Base-by-base conservation (phyloP, 2,329 filamentous ascomycete genomes). In the Truncatella angustata region DNA sequence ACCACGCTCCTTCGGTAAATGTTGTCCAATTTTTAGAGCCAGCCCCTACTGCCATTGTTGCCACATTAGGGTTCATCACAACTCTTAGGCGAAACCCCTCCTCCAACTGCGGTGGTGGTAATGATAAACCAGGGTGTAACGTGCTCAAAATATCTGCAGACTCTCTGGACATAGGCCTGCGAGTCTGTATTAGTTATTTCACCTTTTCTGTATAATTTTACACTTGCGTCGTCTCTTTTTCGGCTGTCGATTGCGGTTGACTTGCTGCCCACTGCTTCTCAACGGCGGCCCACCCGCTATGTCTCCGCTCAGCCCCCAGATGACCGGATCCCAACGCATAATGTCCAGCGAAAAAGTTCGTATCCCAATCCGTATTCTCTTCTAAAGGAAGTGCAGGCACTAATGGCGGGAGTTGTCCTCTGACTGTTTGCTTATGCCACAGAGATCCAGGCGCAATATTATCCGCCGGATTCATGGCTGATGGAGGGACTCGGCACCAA, bases 41-140 rank as follows among this genome's bases (percentile, higher is more conserved):
- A 26, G 58, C 61, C 3, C 56, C 53, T 3, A 57, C 52, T 1
- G 63, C 60, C 39, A 66, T 49, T 7, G 60, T 60, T 18, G 63
- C 65, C 28, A 58, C 60, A 32, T 62, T 58, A 2, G 63, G 16
- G 47, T 55, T 64, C 35, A 66, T 47, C 30, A 58, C 51, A 14
- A 64, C 56, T 36, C 48, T 57, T 61, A 67, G 61, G 23, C 65
- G 63, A 36, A 67, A 67, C 37, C 65, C 61, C 11, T 58, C 57
- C 34, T 62, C 60, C 3, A 67, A 40, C 5, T 49, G 51, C 20
- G 64, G 65, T 1, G 51, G 48, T 30, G 63, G 61, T 30, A 67
- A 56, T 11, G 63, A 57, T 39, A 62, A 46, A 10, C 58, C 52
- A 12, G 63, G 63, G 21, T 56, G 61, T 36, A 63, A 59, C 18